Conservation (phyloP, 768 basidiomycete species). For the Lactarius sanguifluus region DNA sequence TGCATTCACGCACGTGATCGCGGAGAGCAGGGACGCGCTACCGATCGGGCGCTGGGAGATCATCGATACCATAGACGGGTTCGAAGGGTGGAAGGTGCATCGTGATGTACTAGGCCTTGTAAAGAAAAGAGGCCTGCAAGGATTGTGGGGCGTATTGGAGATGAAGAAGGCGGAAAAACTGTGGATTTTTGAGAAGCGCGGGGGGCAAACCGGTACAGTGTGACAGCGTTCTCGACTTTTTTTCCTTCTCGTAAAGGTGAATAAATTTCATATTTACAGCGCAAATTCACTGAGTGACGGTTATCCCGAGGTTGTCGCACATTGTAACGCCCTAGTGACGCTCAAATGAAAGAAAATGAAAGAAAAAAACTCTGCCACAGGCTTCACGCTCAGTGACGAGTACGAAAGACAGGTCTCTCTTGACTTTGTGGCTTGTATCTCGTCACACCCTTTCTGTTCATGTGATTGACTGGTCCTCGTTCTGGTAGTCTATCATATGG, state of each 20-base stretch:
- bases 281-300: neutral
- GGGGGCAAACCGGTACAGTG: neutral
- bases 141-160: constrained; percentile 35
- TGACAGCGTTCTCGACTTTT: neutral
- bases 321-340: neutral
- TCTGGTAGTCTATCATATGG: no score
- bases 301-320: neutral
- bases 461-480: neutral
- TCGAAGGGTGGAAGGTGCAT: constrained; percentile 42
- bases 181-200: constrained; percentile 49
- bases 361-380: no score
- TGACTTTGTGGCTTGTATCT: neutral
- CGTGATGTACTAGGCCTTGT: constrained; percentile 31
- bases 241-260: neutral
- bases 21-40: constrained; percentile 42
- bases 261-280: neutral
- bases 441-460: neutral
- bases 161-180: constrained; percentile 44
- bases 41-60: constrained; percentile 42
- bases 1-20: constrained; percentile 62
- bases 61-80: constrained; percentile 46
- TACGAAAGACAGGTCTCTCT: neutral
- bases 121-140: constrained; percentile 31
- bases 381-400: no score
- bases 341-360: neutral